A percentile compares a stretch with the other conserved stretches of the same genome.
Evolutionary conservation across 768 basidiomycete genomes (phyloP).

Genomic region (Amanita muscaria): DNA sequence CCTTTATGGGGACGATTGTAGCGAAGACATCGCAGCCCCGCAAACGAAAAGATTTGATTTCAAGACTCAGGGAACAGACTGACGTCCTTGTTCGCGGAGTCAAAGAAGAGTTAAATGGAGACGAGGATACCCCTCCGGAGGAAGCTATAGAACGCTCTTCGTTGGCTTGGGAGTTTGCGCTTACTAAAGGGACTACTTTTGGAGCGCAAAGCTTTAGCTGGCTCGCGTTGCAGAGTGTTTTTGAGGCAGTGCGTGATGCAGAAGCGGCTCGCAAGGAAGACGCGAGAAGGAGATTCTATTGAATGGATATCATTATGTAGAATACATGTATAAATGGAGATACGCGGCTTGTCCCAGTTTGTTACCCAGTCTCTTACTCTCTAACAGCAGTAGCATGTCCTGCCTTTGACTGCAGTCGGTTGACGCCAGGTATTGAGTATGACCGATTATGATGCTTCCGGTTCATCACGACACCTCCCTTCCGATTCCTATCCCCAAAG

Average conservation of each 20-base stretch:
- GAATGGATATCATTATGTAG: not conserved
- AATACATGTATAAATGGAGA: not conserved
- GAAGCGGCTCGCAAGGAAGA: conserved; percentile 25
- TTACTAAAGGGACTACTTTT: conserved; percentile 33
- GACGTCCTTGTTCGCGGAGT: conserved; percentile 41
- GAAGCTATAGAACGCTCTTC: conserved; percentile 40
- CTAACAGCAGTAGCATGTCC: not conserved
- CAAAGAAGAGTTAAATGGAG: conserved; percentile 41
- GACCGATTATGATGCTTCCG: too few relatives aligned
- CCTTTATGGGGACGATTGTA: conserved; percentile 54
- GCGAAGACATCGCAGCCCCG: conserved; percentile 54
- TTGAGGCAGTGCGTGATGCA: conserved; percentile 42
- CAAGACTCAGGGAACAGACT: conserved; percentile 47
- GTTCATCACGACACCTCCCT: too few relatives aligned
- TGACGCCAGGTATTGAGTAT: too few relatives aligned
- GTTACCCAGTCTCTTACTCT: conserved; percentile 1
- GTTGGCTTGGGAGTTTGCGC: conserved; percentile 38
- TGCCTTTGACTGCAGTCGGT: too few relatives aligned
- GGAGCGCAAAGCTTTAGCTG: conserved; percentile 57
- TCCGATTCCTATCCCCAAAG: not conserved
- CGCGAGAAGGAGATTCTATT: conserved; percentile 14
- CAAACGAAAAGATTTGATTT: conserved; percentile 42
- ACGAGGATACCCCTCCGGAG: conserved; percentile 30
- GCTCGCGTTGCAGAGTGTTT: conserved; percentile 48
- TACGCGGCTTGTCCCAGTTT: too few relatives aligned